Conservation (phyloP, 139 green algal species). For the Tetradesmus lagerheimii region DNA sequence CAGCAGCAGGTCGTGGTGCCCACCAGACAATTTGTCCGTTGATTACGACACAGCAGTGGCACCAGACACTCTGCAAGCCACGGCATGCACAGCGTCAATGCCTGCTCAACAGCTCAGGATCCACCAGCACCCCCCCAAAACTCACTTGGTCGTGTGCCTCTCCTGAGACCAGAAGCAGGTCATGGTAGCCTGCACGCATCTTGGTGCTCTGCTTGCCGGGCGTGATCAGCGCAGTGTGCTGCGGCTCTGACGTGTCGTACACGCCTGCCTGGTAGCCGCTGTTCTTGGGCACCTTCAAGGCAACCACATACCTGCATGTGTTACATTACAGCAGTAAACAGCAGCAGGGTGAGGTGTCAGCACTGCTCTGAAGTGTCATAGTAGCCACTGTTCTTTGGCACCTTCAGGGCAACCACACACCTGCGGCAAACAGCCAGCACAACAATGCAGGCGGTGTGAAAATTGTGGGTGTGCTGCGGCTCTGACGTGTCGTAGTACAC, state of each 20-base stretch:
- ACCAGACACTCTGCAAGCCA: too few relatives aligned
- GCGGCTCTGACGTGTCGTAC: conserved; percentile 25
- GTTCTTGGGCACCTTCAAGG: conserved; percentile 29
- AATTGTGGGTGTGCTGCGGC: conserved; percentile 44
- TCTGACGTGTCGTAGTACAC: conserved; percentile 24
- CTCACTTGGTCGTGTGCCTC: conserved; percentile 41
- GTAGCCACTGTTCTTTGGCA: neutral
- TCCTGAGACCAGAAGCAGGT: conserved; percentile 44
- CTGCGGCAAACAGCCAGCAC: conserved; percentile 1
- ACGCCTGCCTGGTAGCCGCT: neutral
- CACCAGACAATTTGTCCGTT: too few relatives aligned
- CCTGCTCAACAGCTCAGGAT: too few relatives aligned
- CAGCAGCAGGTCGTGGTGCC: too few relatives aligned
- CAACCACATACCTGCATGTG: conserved; percentile 27
- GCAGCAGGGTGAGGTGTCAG: neutral
- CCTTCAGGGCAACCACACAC: conserved; percentile 34
- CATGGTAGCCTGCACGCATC: neutral
- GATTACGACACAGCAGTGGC: too few relatives aligned
- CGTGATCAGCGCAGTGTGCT: conserved; percentile 18
- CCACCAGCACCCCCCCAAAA: too few relatives aligned
- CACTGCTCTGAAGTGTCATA: too few relatives aligned
- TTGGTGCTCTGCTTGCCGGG: conserved; percentile 14
- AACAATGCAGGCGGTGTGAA: too few relatives aligned
- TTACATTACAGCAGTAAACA: too few relatives aligned
- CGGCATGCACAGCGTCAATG: too few relatives aligned